Conservation (phyloP, 2,329 filamentous ascomycete genomes). For the Calonectria ilicicola region DNA sequence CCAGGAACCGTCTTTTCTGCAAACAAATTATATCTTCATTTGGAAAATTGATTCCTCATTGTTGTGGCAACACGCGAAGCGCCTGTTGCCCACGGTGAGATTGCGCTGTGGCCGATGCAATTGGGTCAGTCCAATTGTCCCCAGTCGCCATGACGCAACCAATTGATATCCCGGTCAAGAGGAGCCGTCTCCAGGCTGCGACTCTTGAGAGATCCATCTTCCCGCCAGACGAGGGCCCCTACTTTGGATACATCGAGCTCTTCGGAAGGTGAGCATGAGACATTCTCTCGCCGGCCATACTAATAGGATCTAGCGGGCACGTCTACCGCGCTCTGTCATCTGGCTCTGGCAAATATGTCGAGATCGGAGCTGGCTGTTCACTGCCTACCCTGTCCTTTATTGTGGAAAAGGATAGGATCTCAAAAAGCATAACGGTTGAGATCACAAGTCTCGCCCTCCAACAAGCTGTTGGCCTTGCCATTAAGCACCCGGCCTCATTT, state of each 20-base stretch:
- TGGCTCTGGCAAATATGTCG: slow-evolving; percentile 43
- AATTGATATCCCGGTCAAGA: slow-evolving; percentile 40
- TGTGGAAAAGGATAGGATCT: slow-evolving; percentile 41
- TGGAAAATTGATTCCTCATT: slow-evolving; percentile 12
- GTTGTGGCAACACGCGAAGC: slow-evolving; percentile 12
- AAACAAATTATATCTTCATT: not conserved
- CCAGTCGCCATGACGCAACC: slow-evolving; percentile 34
- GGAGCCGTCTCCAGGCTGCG: slow-evolving; percentile 14
- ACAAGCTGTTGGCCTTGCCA: slow-evolving; percentile 51
- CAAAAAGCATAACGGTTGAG: slow-evolving; percentile 36
- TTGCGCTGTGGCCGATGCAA: not conserved
- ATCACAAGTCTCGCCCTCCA: slow-evolving; percentile 53
- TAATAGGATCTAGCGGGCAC: slow-evolving; percentile 37
- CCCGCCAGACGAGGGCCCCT: slow-evolving; percentile 37
- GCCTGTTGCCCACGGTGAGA: not conserved
- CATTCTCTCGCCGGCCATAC: not conserved
- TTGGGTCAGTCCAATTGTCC: not conserved
- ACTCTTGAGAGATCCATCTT: slow-evolving; percentile 24
- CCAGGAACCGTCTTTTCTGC: not conserved
- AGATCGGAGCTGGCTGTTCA: slow-evolving; percentile 28
- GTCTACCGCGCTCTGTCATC: slow-evolving; percentile 42
- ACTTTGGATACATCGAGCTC: slow-evolving; percentile 39
- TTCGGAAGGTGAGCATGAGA: slow-evolving; percentile 40
- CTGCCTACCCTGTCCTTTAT: slow-evolving; percentile 41
- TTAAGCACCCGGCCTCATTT: slow-evolving; percentile 29